Base-by-base conservation (phyloP, 2,329 filamentous ascomycete genomes). In the Erysiphe pulchra region DNA sequence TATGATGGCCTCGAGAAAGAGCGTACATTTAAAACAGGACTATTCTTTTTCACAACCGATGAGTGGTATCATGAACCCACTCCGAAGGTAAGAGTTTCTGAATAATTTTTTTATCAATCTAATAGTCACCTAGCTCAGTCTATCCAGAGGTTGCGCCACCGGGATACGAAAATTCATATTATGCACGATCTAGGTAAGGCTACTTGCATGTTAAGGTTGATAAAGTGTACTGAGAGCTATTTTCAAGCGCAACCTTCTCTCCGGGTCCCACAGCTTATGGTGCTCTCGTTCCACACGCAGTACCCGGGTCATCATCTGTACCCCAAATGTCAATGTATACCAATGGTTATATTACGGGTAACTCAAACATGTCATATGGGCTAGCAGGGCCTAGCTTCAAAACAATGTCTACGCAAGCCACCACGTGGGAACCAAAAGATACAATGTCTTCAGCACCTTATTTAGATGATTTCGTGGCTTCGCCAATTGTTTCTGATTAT, bases 401-500 rank as follows among this genome's bases (percentile, higher is more conserved):
- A 45, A 53, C 50, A 45, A 52, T 53, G 2, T 49, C 50, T 33
- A 53, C 50, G 46, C 54, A 53, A 46, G 47, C 49, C 41, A 52
- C 56, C 47, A 54, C 45, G 45, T 57, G 55, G 56, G 57, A 58
- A 40, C 49, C 54, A 48, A 52, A 56, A 54, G 57, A 55, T 44
- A 55, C 55, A 45, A 47, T 55, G 45, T 59, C 58, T 24, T 56
- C 57, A 7, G 57, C 58, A 48, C 48, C 46, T 33, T 59, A 59
- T 47, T 42, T 55, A 48, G 56, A 58, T 50, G 57, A 59, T 44
- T 57, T 71, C 50, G 63, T 36, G 28, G 16, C 65, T 36, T 75
- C 73, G 16, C 68, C 71, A 28, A 70, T 67, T 56, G 56, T 73
- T 8, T 73, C 70, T n/a, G 74, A 77, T 51, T 72, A 72, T 54